Evolutionary conservation across 1,284 basidiomycete species (phyloP), one percentile per base, ranked within the genome.

Genomic region (Naganishia cerealis): DNA sequence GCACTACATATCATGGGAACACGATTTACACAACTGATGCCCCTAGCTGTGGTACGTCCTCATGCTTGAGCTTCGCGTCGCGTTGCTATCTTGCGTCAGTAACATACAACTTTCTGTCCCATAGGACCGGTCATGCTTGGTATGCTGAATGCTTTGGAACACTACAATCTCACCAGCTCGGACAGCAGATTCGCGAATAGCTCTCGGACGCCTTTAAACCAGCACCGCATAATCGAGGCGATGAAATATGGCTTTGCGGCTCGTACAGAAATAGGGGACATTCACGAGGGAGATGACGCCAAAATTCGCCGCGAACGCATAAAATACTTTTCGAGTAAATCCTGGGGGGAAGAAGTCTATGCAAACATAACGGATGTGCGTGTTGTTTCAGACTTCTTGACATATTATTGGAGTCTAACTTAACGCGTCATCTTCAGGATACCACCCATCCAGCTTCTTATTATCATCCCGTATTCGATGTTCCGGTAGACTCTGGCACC

Each of bases 401-500:
- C 29, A 15, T 39, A 10, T 56, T 21, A 33, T 33, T 26, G 43
- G 43, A n/a, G 38, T 15, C 24, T 13, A 18, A 13, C 38, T 18
- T 61, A 62, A 9, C 52, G 61, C 55, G 72, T 75, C 75, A 3
- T 12, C 10, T n/a, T 3, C 74, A 93, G 90, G 87, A 91, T 75
- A 82, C 75, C 2, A 95, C 94, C 0, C 92, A 95, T 77, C 78
- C 84, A 2, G 84, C 90, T 1, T 85, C 86, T 29, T 94, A 94
- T 79, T 96, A 97, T 77, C 85, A 90, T 29, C 90, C 94, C 0
- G 83, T 88, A 52, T 92, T 87, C 73, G 92, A 92, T 72, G 80
- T 90, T 26, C 84, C 84, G 33, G 83, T 82, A 7, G 91, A 95
- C 78, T 91, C 94, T 80, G 94, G 94, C 46, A 97, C 94, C 87